Base-by-base conservation (phyloP, 306 rosid genomes). In the Oemleria cerasiformis region DNA sequence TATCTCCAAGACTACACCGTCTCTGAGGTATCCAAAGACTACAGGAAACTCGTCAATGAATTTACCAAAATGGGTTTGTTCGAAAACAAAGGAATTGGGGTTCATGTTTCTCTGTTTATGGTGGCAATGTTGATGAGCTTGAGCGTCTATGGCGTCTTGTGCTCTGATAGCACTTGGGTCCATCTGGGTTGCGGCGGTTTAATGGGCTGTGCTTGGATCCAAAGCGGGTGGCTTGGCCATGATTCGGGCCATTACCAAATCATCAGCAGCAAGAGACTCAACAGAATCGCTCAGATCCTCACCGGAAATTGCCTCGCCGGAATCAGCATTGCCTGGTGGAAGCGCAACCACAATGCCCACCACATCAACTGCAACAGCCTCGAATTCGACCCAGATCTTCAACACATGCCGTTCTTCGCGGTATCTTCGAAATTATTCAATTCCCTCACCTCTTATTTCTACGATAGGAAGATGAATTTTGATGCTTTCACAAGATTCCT, bases 281-380 rank as follows among this genome's bases (percentile, higher is more conserved):
- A 90, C 68, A 77, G 87, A 16, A 43, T 79, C 0, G 69, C 54
- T 4, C 96, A 90, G 79, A 40, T 88, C 23, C 80, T 90, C 44
- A 72, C 90, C 70, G 96, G 96, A 39, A 90, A 90, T 21, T 81
- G 87, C 63, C 80, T 90, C 9, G 84, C 96, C 5, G 96, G 94
- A 8, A 84, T 91, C 39, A 83, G 95, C 80, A 86, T 91, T 71
- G 90, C 40, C 1, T 91, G 97, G 95, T 91, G 92, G 97, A 90
- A 81, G 71, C 77, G 94, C 88, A 86, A 84, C 80, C 97, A 88
- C 77, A 90, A 88, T 48, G 90, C 94, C 0, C 97, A 90, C 44
- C 97, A 88, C 74, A 72, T 90, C 67, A 80, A 88, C 30, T 83
- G 88, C 67, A 90, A 90, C 53, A 84, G 94, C 65, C 92, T 90